Base-by-base conservation (phyloP, 805 yeast genomes). In the Candida ulmi region DNA sequence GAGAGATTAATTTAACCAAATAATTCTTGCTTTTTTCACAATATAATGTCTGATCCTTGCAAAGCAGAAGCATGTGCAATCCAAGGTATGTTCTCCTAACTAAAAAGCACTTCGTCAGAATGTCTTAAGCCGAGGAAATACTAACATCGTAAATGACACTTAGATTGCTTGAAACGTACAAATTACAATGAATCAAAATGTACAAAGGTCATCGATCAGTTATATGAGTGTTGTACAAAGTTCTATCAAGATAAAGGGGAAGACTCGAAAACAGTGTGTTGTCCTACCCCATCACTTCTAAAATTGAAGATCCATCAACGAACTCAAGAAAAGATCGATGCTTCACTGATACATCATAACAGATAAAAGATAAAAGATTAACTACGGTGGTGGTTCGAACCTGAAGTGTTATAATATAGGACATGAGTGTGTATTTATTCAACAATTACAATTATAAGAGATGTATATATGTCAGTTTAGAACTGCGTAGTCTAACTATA, bases 31-130 rank as follows among this genome's bases (percentile, higher is more conserved):
- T n/a, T n/a, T n/a, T n/a, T n/a, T n/a, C n/a, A n/a, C n/a, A n/a
- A n/a, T n/a, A n/a, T n/a, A 11, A 35, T 35, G 26, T 31, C 53
- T 18, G 61, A 60, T 33, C 75, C 83, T 2, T 87, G 95, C 61
- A 84, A 84, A 54, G 71, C 83, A 6, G 72, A 81, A 46, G 95
- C 95, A 2, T 87, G 95, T 63, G 80, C 78, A 3, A 87, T 87
- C 30, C 95, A 86, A 59, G 68, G 81, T 76, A 57, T 19, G 77
- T 63, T 27, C 11, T 21, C 6, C 6, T 6, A 7, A 9, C 24
- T 21, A 6, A 21, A 9, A 6, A 7, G 9, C 24, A 7, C 24
- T 21, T 7, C 24, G 9, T 9, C 24, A 21, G 24, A n/a, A n/a
- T 21, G 24, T 21, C n/a, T 26, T 26, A 5, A 8, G 12, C 25